A percentile compares a stretch with the other conserved stretches of the same genome.
Conservation (phyloP, 768 basidiomycete species). For the Leccinum variicolor region DNA sequence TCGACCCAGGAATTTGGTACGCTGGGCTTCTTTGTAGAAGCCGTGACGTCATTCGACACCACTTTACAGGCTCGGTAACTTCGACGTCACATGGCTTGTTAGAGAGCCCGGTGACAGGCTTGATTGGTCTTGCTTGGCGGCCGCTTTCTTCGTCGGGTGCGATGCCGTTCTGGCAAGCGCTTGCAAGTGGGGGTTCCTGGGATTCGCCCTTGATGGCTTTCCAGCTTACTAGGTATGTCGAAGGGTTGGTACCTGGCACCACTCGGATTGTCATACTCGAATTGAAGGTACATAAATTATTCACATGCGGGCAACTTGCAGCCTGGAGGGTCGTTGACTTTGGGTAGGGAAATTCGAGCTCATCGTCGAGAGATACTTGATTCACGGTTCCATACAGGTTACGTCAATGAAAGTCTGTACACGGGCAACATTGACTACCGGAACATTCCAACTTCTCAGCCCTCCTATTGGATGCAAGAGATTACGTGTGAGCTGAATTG, state of each 20-base stretch:
- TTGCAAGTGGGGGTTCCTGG: conserved; percentile 43
- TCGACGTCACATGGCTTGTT: conserved; percentile 38
- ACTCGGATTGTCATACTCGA: background rate
- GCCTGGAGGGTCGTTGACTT: conserved; percentile 70
- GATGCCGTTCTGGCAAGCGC: conserved; percentile 65
- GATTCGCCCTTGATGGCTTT: conserved; percentile 58
- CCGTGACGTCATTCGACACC: conserved; percentile 15
- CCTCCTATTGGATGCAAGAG: conserved; percentile 48
- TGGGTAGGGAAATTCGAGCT: conserved; percentile 43
- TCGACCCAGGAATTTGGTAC: conserved; percentile 52
- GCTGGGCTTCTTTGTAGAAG: conserved; percentile 15
- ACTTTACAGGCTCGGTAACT: conserved; percentile 35
- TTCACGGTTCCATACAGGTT: conserved; percentile 41
- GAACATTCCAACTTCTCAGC: conserved; percentile 35
- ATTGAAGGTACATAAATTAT: conserved; percentile 41
- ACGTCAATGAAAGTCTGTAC: conserved; percentile 48
- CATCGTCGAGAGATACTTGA: background rate
- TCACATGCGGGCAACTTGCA: conserved; percentile 41
- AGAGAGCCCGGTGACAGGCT: conserved; percentile 54
- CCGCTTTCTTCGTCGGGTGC: conserved; percentile 55
- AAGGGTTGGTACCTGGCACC: background rate
- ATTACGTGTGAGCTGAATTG: conserved; percentile 19
- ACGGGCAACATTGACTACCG: conserved; percentile 49
- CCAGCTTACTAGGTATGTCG: conserved; percentile 51
- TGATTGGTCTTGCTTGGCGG: conserved; percentile 71